These are phyloP conservation scores for Suhomyces xylopsoci DNA, from an alignment of 805 yeast genomes.

Conservation along the genomic window DNA sequence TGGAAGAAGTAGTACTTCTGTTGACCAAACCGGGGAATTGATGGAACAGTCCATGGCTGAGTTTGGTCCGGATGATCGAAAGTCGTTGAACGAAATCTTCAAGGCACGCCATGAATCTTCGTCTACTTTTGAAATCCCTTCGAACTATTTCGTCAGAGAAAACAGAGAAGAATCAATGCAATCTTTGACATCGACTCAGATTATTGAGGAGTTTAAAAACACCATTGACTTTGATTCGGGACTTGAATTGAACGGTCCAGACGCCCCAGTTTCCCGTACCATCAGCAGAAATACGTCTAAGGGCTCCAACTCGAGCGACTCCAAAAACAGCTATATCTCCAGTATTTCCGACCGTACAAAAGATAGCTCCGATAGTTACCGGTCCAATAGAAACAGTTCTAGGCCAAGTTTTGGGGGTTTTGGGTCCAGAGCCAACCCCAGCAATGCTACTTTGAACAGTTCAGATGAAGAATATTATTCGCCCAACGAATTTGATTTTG, in stretches of 20 bases:
- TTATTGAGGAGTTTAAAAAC: slow-evolving; percentile 25
- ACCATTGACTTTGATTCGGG: slow-evolving; percentile 20
- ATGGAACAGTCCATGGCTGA: slow-evolving; percentile 1
- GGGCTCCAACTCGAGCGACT: neutral
- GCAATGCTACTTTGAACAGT: slow-evolving; percentile 13
- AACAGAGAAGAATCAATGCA: slow-evolving; percentile 17
- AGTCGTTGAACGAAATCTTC: neutral
- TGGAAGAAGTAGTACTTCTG: neutral
- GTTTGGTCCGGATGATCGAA: slow-evolving; percentile 1
- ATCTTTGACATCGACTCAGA: slow-evolving; percentile 26
- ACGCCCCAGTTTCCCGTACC: neutral
- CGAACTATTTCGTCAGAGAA: slow-evolving; percentile 8
- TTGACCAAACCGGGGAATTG: neutral
- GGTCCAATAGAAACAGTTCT: neutral
- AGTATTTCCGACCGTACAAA: neutral
- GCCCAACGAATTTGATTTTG: slow-evolving; percentile 25
- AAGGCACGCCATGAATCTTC: slow-evolving; percentile 3
- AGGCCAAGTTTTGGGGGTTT: neutral
- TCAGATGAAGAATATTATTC: slow-evolving; percentile 36
- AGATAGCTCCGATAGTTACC: neutral
- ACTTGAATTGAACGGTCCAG: neutral
- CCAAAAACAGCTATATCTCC: neutral
- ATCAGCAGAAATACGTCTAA: neutral
- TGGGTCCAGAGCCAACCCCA: neutral
- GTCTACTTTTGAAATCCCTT: slow-evolving; percentile 11